Evolutionary conservation across 176 grass and related monocot species (phyloP).

Genomic region (Juncus effusus): DNA sequence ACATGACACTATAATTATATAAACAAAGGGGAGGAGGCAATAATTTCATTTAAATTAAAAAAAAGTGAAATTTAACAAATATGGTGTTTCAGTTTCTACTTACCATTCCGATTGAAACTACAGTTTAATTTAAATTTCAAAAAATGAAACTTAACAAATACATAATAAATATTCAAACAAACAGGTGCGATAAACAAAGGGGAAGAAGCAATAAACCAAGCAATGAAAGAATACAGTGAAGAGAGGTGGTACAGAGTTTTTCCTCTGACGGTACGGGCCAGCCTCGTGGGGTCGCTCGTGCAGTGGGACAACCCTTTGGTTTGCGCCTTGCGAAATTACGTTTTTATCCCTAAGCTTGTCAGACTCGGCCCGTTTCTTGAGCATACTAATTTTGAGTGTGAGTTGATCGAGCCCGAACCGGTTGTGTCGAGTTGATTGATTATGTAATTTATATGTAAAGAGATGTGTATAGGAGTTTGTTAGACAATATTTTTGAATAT

Average conservation of each 20-base stretch:
- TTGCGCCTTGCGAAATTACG: constrained; percentile 58
- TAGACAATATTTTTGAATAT: no score
- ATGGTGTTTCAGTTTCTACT: no score
- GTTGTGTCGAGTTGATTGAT: constrained; percentile 19
- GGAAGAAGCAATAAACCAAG: constrained; percentile 5
- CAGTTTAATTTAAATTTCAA: no score
- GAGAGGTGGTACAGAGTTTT: constrained; percentile 78
- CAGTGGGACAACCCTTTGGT: constrained; percentile 85
- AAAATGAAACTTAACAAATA: no score
- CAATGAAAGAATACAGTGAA: constrained; percentile 46
- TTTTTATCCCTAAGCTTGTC: constrained; percentile 73
- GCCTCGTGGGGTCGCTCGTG: constrained; percentile 60
- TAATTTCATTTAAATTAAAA: no score
- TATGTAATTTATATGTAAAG: neutral
- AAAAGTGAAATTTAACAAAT: no score
- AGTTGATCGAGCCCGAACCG: constrained; percentile 36
- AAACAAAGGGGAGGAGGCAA: no score
- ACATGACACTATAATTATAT: no score
- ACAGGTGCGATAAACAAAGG: constrained; percentile 7
- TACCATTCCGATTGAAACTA: no score
- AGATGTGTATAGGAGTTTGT: neutral
- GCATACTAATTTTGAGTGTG: constrained; percentile 89
- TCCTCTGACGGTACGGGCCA: constrained; percentile 61
- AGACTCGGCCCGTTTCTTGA: constrained; percentile 62
- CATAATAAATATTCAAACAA: neutral